These are phyloP conservation scores for Endoconidiophora laricicola DNA, from an alignment of 2,329 filamentous ascomycete genomes.

Conservation along the genomic window DNA sequence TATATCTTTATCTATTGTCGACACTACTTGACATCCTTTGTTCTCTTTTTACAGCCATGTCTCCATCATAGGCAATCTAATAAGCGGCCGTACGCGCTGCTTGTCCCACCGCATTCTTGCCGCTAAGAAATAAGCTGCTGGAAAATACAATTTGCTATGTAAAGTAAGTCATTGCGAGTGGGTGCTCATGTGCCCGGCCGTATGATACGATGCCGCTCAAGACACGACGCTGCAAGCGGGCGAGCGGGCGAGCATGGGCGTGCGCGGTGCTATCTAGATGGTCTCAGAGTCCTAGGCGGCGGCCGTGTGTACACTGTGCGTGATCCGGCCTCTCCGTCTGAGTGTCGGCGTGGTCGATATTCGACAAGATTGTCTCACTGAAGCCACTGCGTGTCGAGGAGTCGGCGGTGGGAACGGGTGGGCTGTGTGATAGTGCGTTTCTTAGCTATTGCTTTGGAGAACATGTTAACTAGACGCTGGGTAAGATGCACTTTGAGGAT, in stretches of 20 bases:
- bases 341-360: slow-evolving; percentile 55
- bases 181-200: slow-evolving; percentile 65
- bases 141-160: too few species aligned
- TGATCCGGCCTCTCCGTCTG: slow-evolving; percentile 59
- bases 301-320: slow-evolving; percentile 64
- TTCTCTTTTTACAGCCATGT: too few species aligned
- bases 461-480: slow-evolving; percentile 51
- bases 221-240: slow-evolving; percentile 65
- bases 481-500: slow-evolving; percentile 48
- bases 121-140: too few species aligned
- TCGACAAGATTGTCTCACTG: slow-evolving; percentile 53
- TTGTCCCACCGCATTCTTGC: too few species aligned
- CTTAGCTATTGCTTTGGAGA: slow-evolving; percentile 71
- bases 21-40: too few species aligned
- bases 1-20: too few species aligned
- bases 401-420: slow-evolving; percentile 63
- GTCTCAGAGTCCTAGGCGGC: slow-evolving; percentile 70
- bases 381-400: slow-evolving; percentile 59
- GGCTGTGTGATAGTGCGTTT: slow-evolving; percentile 62
- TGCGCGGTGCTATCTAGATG: slow-evolving; percentile 53
- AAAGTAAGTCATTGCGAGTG: slow-evolving; percentile 32
- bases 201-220: slow-evolving; percentile 77
- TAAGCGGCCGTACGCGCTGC: too few species aligned
- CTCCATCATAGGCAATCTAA: too few species aligned
- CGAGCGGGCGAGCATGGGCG: slow-evolving; percentile 63